Evolutionary conservation across 495 filamentous ascomycete genomes (phyloP).

Genomic region (Sporormia fimetaria): DNA sequence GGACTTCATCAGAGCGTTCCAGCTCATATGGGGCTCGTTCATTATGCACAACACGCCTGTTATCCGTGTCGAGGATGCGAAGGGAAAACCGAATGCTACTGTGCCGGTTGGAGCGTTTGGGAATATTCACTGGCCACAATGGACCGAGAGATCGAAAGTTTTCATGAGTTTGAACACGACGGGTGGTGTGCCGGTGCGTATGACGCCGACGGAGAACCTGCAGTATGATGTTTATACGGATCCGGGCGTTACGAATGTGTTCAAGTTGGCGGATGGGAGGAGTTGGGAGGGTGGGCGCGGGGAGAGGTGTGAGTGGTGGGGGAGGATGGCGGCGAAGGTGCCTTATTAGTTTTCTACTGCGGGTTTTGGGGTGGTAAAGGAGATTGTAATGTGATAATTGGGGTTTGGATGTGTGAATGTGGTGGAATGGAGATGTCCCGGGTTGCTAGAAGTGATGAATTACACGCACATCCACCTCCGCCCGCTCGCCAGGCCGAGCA

Average conservation of each 20-base stretch:
- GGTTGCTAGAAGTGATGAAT: too few species aligned
- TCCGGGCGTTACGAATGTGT: constrained; percentile 20
- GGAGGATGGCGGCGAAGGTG: constrained; percentile 12
- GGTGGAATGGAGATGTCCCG: too few species aligned
- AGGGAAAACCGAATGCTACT: constrained; percentile 13
- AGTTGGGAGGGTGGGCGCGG: constrained; percentile 24
- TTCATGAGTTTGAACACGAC: constrained; percentile 21
- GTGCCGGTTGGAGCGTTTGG: constrained; percentile 11
- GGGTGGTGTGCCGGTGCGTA: constrained; percentile 8
- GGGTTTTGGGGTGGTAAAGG: too few species aligned
- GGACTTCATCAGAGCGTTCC: constrained; percentile 20
- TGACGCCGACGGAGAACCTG: constrained; percentile 8
- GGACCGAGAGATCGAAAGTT: neutral
- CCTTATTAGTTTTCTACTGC: too few species aligned
- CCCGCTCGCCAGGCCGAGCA: too few species aligned
- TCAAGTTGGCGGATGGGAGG: constrained; percentile 18
- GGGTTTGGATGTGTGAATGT: too few species aligned
- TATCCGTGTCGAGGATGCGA: constrained; percentile 12
- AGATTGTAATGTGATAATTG: too few species aligned
- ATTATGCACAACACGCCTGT: constrained; percentile 14
- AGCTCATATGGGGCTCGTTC: constrained; percentile 25
- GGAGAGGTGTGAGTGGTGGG: constrained; percentile 23
- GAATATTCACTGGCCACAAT: constrained; percentile 21
- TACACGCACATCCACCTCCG: too few species aligned
- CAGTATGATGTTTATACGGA: constrained; percentile 17